Conservation (phyloP, 2,329 filamentous ascomycete species). For the Microdochium trichocladiopsis region DNA sequence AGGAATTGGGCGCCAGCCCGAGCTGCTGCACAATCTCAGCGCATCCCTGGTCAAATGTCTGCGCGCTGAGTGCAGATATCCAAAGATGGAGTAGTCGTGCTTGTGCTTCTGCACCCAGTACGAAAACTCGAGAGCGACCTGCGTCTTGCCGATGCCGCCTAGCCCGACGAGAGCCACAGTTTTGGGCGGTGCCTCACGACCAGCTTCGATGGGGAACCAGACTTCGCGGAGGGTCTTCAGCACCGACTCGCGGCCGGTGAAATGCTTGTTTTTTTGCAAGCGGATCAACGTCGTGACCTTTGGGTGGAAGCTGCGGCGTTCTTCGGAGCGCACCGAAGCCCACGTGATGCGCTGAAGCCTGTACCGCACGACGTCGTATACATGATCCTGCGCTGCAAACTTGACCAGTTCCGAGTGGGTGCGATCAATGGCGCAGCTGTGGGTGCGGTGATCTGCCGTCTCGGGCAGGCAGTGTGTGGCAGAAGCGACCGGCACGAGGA, state of each 20-base stretch:
- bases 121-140: no score
- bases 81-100: conserved; percentile 27
- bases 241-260: neutral
- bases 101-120: conserved; percentile 15
- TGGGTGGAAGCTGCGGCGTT: neutral
- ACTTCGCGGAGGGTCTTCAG: neutral
- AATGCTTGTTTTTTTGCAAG: neutral
- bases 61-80: conserved; percentile 21
- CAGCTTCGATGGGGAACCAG: neutral
- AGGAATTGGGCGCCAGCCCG: conserved; percentile 13
- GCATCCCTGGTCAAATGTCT: conserved; percentile 26
- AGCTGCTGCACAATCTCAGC: conserved; percentile 21
- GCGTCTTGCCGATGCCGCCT: no score
- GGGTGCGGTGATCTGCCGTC: neutral
- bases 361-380: neutral
- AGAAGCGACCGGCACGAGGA: neutral
- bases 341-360: neutral
- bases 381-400: neutral
- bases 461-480: neutral
- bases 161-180: conserved; percentile 14
- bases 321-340: no score
- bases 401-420: neutral
- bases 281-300: neutral
- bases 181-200: neutral
- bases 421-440: neutral